These are phyloP conservation scores for Neurospora sp. DNA, from an alignment of 495 filamentous ascomycete genomes.

Conservation along the genomic window DNA sequence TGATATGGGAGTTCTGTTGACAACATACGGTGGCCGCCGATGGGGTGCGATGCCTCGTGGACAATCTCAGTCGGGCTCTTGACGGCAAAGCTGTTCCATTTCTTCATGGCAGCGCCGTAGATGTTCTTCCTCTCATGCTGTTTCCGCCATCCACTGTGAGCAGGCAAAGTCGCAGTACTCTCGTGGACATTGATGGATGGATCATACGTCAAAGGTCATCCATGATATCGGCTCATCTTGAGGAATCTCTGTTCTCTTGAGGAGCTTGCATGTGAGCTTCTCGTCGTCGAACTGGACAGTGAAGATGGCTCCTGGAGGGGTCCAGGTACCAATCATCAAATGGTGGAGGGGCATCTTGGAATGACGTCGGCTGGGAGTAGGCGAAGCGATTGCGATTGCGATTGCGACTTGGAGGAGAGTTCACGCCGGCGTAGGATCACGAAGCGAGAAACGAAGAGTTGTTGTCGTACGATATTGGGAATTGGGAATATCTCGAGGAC, in stretches of 20 bases:
- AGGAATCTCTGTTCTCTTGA: constrained; percentile 71
- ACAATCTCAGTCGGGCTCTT: constrained; percentile 67
- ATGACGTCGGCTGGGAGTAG: constrained; percentile 13
- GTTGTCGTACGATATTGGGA: neutral
- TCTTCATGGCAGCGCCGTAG: constrained; percentile 83
- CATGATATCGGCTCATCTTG: constrained; percentile 78
- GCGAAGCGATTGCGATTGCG: neutral
- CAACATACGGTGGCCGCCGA: constrained; percentile 44
- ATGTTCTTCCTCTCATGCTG: constrained; percentile 71
- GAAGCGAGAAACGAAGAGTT: neutral
- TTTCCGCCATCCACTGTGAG: constrained; percentile 16
- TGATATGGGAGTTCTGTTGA: neutral
- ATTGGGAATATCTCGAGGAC: neutral
- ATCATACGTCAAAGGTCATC: constrained; percentile 73
- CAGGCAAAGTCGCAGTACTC: neutral
- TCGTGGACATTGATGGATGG: neutral
- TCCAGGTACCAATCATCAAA: constrained; percentile 80
- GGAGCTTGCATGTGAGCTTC: constrained; percentile 52
- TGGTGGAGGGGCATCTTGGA: constrained; percentile 57
- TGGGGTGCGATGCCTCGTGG: constrained; percentile 62
- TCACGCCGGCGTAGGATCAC: neutral
- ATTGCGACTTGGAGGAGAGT: neutral
- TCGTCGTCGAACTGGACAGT: constrained; percentile 77
- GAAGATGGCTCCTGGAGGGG: constrained; percentile 74
- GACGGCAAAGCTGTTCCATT: constrained; percentile 72